Percentiles rank a stretch among this genome's conserved stretches.
phyloP scores from a whole-genome alignment of 306 rosid genomes.

The Trifolium repens region DNA sequence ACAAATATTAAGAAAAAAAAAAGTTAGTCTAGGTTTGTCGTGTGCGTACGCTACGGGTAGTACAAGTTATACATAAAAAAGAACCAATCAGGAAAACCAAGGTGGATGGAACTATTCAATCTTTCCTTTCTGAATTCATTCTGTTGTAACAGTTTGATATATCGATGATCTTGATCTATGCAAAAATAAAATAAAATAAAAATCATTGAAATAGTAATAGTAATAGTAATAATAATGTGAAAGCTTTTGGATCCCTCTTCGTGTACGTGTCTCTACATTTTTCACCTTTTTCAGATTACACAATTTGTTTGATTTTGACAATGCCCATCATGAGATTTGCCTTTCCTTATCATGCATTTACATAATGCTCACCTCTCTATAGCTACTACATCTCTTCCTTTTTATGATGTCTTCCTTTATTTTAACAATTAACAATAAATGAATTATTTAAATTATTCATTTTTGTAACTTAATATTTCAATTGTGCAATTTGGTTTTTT shows the following conservation, averaged over 20 bases:
- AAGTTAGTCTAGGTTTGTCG: not conserved
- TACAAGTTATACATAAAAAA: constrained; percentile 50
- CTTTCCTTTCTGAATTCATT: constrained; percentile 61
- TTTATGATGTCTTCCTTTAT: not conserved
- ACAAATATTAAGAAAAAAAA: too few relatives aligned
- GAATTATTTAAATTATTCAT: too few relatives aligned
- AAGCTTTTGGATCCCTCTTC: constrained; percentile 35
- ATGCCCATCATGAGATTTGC: constrained; percentile 77
- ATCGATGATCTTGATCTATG: constrained; percentile 38
- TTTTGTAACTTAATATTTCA: too few relatives aligned
- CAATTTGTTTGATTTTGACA: constrained; percentile 87
- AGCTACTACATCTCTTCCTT: not conserved
- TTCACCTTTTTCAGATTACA: constrained; percentile 76
- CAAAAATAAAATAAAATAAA: constrained; percentile 27
- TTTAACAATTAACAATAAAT: constrained; percentile 16
- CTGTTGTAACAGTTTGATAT: constrained; percentile 52
- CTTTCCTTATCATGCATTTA: constrained; percentile 88
- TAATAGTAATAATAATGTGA: constrained; percentile 4
- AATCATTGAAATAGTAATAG: constrained; percentile 15
- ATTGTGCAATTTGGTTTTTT: too few relatives aligned
- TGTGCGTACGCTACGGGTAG: constrained; percentile 3
- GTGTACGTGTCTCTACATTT: constrained; percentile 47
- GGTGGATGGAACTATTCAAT: constrained; percentile 55
- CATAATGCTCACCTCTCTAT: constrained; percentile 37
- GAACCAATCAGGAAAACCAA: constrained; percentile 43